A percentile compares a stretch with the other conserved stretches of the same genome.
Conservation (phyloP, 306 rosid genomes). For the Canavalia gladiata region DNA sequence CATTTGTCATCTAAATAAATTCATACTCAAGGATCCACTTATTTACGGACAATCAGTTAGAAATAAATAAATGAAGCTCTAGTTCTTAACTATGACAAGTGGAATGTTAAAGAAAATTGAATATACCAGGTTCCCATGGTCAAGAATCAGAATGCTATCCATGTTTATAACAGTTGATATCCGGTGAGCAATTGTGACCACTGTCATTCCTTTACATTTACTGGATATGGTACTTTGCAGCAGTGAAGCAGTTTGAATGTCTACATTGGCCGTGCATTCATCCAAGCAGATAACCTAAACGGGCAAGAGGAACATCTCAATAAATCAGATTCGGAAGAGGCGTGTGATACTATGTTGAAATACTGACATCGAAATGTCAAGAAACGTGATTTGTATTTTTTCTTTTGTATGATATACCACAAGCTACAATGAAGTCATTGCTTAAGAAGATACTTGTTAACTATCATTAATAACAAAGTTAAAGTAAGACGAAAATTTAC, state of each 20-base stretch:
- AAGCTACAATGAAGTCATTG: neutral
- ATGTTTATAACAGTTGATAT: conserved; percentile 84
- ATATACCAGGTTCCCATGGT: conserved; percentile 85
- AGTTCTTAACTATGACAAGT: conserved; percentile 15
- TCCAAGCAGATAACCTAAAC: conserved; percentile 92
- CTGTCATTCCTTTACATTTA: conserved; percentile 86
- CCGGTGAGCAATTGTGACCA: conserved; percentile 93
- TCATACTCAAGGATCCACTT: neutral
- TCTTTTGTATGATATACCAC: neutral
- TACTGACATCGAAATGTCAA: conserved; percentile 25
- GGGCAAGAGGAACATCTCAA: conserved; percentile 20
- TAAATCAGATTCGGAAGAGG: conserved; percentile 16
- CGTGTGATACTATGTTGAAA: conserved; percentile 26
- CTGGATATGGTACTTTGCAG: conserved; percentile 79
- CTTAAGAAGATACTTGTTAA: conserved; percentile 17
- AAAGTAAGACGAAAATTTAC: neutral
- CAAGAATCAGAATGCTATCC: conserved; percentile 85
- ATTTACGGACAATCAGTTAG: neutral
- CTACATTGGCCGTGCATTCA: conserved; percentile 95
- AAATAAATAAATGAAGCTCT: conserved; percentile 8
- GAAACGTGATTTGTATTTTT: neutral
- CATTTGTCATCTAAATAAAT: conserved; percentile 1
- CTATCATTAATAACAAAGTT: neutral
- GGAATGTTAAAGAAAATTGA: conserved; percentile 31
- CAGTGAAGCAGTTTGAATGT: conserved; percentile 82